phyloP scores from a whole-genome alignment of 2,329 filamentous ascomycete genomes.

The Xylaria sp. region DNA sequence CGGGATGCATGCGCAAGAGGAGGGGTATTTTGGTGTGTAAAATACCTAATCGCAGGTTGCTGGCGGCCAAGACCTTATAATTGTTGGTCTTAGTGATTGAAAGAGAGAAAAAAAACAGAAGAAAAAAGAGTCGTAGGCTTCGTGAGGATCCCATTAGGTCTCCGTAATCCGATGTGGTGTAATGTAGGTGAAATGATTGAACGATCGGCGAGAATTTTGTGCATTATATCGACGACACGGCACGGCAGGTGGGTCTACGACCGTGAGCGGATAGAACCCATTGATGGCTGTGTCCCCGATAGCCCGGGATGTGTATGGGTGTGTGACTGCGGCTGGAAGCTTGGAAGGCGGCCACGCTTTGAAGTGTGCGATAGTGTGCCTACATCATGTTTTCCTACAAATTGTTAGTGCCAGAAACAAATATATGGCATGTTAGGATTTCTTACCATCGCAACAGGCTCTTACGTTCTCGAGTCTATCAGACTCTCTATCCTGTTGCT shows the following conservation, averaged over 20 bases:
- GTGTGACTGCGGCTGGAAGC: slow-evolving; percentile 46
- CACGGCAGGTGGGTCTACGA: slow-evolving; percentile 40
- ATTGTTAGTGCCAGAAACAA: slow-evolving; percentile 8
- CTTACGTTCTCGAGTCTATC: slow-evolving; percentile 93
- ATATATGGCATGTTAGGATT: background rate
- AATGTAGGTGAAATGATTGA: slow-evolving; percentile 23
- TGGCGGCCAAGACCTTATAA: slow-evolving; percentile 23
- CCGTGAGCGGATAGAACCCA: slow-evolving; percentile 49
- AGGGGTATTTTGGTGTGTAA: slow-evolving; percentile 17
- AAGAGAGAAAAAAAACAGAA: slow-evolving; percentile 14
- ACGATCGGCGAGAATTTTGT: slow-evolving; percentile 36
- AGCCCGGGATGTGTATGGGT: slow-evolving; percentile 42
- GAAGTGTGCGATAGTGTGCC: slow-evolving; percentile 63
- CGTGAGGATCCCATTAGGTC: slow-evolving; percentile 32
- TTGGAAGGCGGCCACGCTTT: slow-evolving; percentile 57
- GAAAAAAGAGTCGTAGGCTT: slow-evolving; percentile 33
- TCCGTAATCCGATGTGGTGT: slow-evolving; percentile 24
- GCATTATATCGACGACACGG: background rate
- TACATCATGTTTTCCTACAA: slow-evolving; percentile 78
- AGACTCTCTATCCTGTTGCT: slow-evolving; percentile 78
- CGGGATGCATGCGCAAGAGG: background rate
- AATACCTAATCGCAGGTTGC: slow-evolving; percentile 1
- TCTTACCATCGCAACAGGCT: slow-evolving; percentile 95
- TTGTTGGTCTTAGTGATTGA: background rate
- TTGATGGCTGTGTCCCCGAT: slow-evolving; percentile 45